phyloP scores from a whole-genome alignment of 2,329 filamentous ascomycete genomes.

The Fusarium nelsonii region DNA sequence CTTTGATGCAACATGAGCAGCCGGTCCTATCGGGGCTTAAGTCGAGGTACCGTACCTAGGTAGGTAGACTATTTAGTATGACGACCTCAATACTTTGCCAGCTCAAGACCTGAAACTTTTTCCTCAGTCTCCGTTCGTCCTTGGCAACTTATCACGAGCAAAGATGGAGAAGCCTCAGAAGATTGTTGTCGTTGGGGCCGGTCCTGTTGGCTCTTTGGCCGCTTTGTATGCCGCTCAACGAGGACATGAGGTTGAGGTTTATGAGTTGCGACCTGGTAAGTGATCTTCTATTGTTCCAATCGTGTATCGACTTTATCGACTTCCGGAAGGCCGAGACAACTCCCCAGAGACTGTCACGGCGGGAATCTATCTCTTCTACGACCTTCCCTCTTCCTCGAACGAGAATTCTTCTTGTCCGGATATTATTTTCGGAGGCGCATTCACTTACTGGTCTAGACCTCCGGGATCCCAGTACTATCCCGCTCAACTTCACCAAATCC shows the following conservation, averaged over 20 bases:
- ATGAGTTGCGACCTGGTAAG: slow-evolving; percentile 91
- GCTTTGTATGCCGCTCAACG: slow-evolving; percentile 91
- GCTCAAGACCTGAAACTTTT: slow-evolving; percentile 8
- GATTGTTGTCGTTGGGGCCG: slow-evolving; percentile 88
- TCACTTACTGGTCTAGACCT: slow-evolving; percentile 72
- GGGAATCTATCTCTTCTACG: neutral
- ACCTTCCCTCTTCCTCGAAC: slow-evolving; percentile 3
- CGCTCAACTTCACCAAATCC: slow-evolving; percentile 97
- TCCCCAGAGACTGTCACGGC: neutral
- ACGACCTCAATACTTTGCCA: slow-evolving; percentile 18
- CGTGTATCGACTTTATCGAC: slow-evolving; percentile 7
- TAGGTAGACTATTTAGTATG: slow-evolving; percentile 25
- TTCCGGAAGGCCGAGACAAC: neutral
- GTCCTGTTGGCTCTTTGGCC: slow-evolving; percentile 91
- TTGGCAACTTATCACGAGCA: slow-evolving; percentile 38
- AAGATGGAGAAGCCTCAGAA: slow-evolving; percentile 66
- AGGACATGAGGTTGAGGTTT: slow-evolving; percentile 91
- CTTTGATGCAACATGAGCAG: slow-evolving; percentile 32
- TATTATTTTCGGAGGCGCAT: slow-evolving; percentile 7
- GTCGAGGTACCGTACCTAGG: neutral
- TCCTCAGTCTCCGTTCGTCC: slow-evolving; percentile 42
- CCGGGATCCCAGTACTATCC: slow-evolving; percentile 82
- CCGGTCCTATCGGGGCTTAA: slow-evolving; percentile 37
- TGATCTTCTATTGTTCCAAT: slow-evolving; percentile 39
- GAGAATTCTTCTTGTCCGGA: slow-evolving; percentile 7